Evolutionary conservation across 2,329 filamentous ascomycete species (phyloP).

Genomic region (Triangularia setosa): DNA sequence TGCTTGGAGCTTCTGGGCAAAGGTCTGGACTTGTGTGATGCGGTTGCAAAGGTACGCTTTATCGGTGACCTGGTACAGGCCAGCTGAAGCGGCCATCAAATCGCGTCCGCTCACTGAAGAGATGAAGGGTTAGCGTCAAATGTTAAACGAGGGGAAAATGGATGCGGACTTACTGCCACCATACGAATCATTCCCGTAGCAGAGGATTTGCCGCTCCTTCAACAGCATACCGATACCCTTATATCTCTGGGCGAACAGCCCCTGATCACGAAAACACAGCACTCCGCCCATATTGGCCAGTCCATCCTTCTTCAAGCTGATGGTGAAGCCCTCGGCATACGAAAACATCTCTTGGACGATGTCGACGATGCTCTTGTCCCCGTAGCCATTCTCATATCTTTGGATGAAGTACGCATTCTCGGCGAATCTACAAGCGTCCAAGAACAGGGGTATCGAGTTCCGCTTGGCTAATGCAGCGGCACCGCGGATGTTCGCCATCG

Average conservation of each 20-base stretch:
- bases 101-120: constrained; percentile 10
- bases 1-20: constrained; percentile 6
- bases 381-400: constrained; percentile 4
- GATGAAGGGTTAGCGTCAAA: neutral
- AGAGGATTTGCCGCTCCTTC: constrained; percentile 10
- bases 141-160: neutral
- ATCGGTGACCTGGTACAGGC: constrained; percentile 8
- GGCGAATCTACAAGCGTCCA: constrained; percentile 5
- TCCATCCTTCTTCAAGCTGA: constrained; percentile 10
- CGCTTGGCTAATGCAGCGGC: neutral
- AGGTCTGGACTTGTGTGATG: constrained; percentile 5
- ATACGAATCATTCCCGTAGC: constrained; percentile 8
- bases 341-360: constrained; percentile 10
- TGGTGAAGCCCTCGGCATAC: constrained; percentile 8
- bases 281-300: constrained; percentile 10
- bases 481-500: constrained; percentile 1
- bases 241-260: constrained; percentile 1
- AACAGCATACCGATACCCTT: constrained; percentile 6
- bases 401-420: constrained; percentile 10
- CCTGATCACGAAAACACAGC: constrained; percentile 6
- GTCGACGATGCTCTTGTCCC: constrained; percentile 3
- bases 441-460: neutral
- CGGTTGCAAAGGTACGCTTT: constrained; percentile 1
- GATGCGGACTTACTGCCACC: constrained; percentile 3
- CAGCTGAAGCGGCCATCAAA: constrained; percentile 4